Conservation (phyloP, 441 rosid species). For the Jatropha podagrica region DNA sequence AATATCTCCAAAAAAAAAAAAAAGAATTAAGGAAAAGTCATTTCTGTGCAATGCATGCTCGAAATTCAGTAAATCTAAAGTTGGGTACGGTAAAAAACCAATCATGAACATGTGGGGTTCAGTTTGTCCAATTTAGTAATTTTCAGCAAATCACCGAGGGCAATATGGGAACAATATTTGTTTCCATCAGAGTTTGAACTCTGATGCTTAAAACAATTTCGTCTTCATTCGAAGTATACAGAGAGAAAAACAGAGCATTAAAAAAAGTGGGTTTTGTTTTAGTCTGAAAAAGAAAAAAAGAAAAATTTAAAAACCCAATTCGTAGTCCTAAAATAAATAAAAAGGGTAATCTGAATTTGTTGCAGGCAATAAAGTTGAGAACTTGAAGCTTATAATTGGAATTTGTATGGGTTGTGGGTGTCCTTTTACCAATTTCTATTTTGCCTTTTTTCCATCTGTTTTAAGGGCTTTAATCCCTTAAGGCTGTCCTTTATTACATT, state of each 20-base stretch:
- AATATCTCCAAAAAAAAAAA: no score
- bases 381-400: slow-evolving; percentile 23
- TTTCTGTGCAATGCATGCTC: slow-evolving; percentile 18
- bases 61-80: background rate
- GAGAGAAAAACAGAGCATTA: background rate
- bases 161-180: background rate
- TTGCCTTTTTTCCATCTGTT: slow-evolving; percentile 3
- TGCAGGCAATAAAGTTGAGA: slow-evolving; percentile 24
- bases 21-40: slow-evolving; percentile 27
- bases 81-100: no score
- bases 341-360: slow-evolving; percentile 9
- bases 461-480: slow-evolving; percentile 12
- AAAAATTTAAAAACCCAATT: background rate
- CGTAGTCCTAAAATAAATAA: background rate
- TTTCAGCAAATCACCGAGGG: background rate
- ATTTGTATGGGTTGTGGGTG: slow-evolving; percentile 23
- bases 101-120: background rate
- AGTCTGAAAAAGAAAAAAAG: slow-evolving; percentile 13
- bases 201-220: background rate
- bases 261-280: slow-evolving; percentile 29
- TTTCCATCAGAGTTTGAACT: slow-evolving; percentile 12
- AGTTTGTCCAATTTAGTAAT: background rate
- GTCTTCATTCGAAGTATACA: background rate
- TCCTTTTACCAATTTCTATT: background rate
- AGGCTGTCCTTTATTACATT: slow-evolving; percentile 23